Conservation (phyloP, 2,329 filamentous ascomycete species). For the Fusarium veterinarium region DNA sequence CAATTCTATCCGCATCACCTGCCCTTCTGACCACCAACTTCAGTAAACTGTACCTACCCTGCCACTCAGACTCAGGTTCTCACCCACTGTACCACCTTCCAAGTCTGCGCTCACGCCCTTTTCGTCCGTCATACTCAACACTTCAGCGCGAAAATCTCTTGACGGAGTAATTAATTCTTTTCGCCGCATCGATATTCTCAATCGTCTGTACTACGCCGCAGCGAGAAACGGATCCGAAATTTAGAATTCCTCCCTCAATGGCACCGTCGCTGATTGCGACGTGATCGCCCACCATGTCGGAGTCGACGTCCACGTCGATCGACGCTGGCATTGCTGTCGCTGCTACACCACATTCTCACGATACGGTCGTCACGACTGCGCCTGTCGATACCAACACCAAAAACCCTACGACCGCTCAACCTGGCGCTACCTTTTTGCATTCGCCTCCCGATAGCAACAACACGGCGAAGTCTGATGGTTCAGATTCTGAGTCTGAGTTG, state of each 20-base stretch:
- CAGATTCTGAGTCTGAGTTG: conserved; percentile 75
- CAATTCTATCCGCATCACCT: conserved; percentile 46
- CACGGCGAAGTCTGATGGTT: conserved; percentile 67
- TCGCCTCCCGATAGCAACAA: conserved; percentile 74
- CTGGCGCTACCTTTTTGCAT: conserved; percentile 62
- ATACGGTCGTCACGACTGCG: conserved; percentile 44
- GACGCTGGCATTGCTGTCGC: conserved; percentile 65
- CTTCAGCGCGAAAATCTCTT: conserved; percentile 17
- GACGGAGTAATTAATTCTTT: neutral
- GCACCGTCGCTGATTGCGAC: conserved; percentile 52
- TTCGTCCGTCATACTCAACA: conserved; percentile 19
- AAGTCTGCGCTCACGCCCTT: conserved; percentile 31
- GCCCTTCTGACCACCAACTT: conserved; percentile 38
- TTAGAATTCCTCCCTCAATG: conserved; percentile 46
- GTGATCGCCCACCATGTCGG: conserved; percentile 58
- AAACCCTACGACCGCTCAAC: conserved; percentile 49
- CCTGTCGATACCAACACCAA: conserved; percentile 46
- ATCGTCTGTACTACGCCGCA: conserved; percentile 17
- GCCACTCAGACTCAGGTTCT: conserved; percentile 28
- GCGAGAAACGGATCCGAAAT: conserved; percentile 26
- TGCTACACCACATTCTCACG: conserved; percentile 51
- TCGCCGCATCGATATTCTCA: conserved; percentile 7
- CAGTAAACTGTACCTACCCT: conserved; percentile 20
- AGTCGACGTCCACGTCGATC: conserved; percentile 54
- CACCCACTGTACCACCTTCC: conserved; percentile 33